Base-by-base conservation (phyloP, 2,329 filamentous ascomycete species). In the Diaporthe australafricana region DNA sequence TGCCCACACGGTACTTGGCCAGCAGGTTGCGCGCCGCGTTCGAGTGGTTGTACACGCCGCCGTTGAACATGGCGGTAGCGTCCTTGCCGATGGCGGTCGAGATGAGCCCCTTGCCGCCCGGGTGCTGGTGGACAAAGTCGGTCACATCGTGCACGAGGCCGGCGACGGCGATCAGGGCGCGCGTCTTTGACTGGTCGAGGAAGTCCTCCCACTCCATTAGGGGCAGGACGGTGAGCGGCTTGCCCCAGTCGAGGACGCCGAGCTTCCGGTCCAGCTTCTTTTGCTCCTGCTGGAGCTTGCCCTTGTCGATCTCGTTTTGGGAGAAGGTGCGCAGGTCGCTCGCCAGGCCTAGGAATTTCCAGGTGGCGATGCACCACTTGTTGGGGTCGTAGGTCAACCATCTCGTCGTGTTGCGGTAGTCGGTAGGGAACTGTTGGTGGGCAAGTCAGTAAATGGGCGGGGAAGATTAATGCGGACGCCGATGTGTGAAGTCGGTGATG, bases 261-360 rank as follows among this genome's bases (percentile, higher is more conserved):
- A 94, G 93, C 89, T 94, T 93, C 85, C 95, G 93, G 83, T 97
- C 94, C 73, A 97, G 90, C 89, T 96, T 96, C 93, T 96, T 96
- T 88, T 96, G 94, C 75, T 92, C 84, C 85, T 96, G 94, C 86
- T 97, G 94, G 35, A 96, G 88, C 80, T 94, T 93, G 76, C 94
- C 94, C 89, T 96, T 96, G 84, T 97, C 94, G 76, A 97, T 97
- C 82, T 97, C 94, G 83, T 97, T 97, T 84, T 90, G 86, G 77
- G 93, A 93, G 90, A 97, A 97, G 84, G 95, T 90, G 90, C 97
- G 97, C 71, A 97, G 88, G 83, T 96, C 93, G 80, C 92, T 94
- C 78, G 94, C 94, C 69, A 97, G 90, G 73, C 94, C 94, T 69
- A 96, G 84, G 83, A 92, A 90, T 89, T 96, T 96, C 92, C 93